Evolutionary conservation across 1,139 yeast genomes (phyloP).

Genomic region (Taphrina pruni): DNA sequence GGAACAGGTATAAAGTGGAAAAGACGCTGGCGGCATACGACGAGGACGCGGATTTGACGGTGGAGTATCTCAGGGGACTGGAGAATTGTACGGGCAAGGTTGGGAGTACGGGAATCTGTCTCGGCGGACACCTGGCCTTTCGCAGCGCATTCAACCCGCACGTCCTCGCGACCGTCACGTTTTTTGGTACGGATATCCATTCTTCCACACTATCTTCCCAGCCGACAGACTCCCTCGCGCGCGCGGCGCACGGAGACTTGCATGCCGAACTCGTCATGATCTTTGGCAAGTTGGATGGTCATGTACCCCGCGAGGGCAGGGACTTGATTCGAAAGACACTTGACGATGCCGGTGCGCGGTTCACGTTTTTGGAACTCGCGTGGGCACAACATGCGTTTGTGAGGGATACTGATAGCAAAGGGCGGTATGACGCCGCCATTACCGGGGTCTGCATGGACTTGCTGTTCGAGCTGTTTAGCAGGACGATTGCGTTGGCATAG

Average conservation of each 20-base stretch:
- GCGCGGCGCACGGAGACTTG: constrained; percentile 58
- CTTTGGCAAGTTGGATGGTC: constrained; percentile 80
- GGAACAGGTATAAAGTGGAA: constrained; percentile 68
- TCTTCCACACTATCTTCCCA: constrained; percentile 64
- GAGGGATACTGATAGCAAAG: constrained; percentile 78
- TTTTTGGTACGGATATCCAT: constrained; percentile 84
- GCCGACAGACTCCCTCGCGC: constrained; percentile 67
- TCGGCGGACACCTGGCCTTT: constrained; percentile 83
- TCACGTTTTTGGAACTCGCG: constrained; percentile 74
- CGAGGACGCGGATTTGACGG: constrained; percentile 69
- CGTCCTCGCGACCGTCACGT: constrained; percentile 71
- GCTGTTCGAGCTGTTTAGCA: constrained; percentile 70
- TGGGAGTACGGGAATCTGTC: constrained; percentile 87
- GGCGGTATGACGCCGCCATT: constrained; percentile 77
- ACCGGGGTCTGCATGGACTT: constrained; percentile 72
- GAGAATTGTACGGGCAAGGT: constrained; percentile 73
- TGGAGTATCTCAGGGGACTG: constrained; percentile 65
- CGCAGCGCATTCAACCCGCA: constrained; percentile 72
- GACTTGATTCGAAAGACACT: constrained; percentile 70
- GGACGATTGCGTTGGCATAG: constrained; percentile 67
- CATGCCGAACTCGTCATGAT: constrained; percentile 60
- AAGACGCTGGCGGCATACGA: constrained; percentile 76
- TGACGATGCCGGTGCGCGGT: constrained; percentile 64
- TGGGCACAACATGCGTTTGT: constrained; percentile 80
- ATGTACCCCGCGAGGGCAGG: constrained; percentile 79